phyloP scores from a whole-genome alignment of 192 early-diverging fungal species.

The Backusella liffmaniae region DNA sequence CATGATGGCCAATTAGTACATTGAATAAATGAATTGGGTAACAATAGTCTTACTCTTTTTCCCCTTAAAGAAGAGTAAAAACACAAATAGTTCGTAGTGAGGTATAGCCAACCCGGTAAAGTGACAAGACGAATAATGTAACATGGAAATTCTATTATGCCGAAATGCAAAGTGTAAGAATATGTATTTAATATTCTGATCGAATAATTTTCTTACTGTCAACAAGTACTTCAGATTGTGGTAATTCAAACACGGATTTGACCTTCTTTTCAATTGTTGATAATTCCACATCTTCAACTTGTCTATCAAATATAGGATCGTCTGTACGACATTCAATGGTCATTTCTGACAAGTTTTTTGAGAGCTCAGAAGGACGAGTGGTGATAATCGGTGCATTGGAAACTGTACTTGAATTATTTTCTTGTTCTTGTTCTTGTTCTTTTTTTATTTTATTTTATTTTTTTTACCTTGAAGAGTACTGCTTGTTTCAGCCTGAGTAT shows the following conservation, averaged over 20 bases:
- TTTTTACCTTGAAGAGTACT: neutral
- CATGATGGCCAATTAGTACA: neutral
- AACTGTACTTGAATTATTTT: neutral
- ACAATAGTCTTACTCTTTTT: slow-evolving; percentile 35
- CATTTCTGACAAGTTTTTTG: neutral
- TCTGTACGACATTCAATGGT: slow-evolving; percentile 8
- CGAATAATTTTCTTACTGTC: slow-evolving; percentile 1
- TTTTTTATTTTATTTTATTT: neutral
- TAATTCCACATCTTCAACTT: neutral
- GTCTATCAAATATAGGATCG: neutral
- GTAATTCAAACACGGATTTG: slow-evolving; percentile 12
- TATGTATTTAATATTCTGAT: neutral
- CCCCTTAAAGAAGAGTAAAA: slow-evolving; percentile 62
- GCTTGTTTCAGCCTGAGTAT: neutral
- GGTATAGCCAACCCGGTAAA: slow-evolving; percentile 58
- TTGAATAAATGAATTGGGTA: neutral
- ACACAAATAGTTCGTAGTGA: slow-evolving; percentile 58
- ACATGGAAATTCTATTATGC: slow-evolving; percentile 56
- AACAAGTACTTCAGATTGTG: neutral
- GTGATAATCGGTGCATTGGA: neutral
- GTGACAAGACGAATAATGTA: slow-evolving; percentile 60
- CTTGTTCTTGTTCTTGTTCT: neutral
- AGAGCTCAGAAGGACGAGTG: neutral
- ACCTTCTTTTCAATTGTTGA: slow-evolving; percentile 9
- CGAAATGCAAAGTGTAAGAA: neutral